Base-by-base conservation (phyloP, 768 basidiomycete species). In the Coprinopsis strossmayeri region DNA sequence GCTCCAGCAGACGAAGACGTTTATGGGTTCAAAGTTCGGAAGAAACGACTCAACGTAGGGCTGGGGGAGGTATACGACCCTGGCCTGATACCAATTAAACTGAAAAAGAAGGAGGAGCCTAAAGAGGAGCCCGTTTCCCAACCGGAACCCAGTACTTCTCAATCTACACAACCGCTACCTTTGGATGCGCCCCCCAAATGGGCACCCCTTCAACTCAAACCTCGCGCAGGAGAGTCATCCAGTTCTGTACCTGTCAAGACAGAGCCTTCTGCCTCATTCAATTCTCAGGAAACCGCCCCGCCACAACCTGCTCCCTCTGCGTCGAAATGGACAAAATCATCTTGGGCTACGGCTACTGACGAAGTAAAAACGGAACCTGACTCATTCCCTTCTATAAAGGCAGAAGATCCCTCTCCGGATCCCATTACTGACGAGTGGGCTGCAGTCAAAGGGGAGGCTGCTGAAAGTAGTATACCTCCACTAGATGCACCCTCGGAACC, bases 61-160 rank as follows among this genome's bases (percentile, higher is more conserved):
- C 69, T 89, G 10, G 89, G 85, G 11, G 84, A 90, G 56, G 77
- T 88, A 24, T 94, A 88, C 55, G 91, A 95, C 61, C 87, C 87
- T 2, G 84, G 81, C 1, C 57, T 79, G 18, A 79, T 90, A 41
- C 67, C 78, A 25, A 75, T 88, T 56, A 81, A 82, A 60, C 54
- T 78, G 26, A 85, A 82, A 65, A 81, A 77, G 67, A 75, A 74
- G 60, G 75, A 78, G 56, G 68, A 70, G 45, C 53, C 55, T 1
- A 54, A 53, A 30, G 57, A 60, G 30, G 61, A 57, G 26, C 50
- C 54, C 5, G 49, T 46, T 12, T 41, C 49, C 25, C 15, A 52
- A n/a, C 44, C 42, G 5, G 43, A 55, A 3, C 34, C 55, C 10
- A 34, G 55, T 34, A 43, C 50, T 7, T 38, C 57, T 23, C 18